Base-by-base conservation (phyloP, 768 basidiomycete genomes). In the Tephrocybe rancida region DNA sequence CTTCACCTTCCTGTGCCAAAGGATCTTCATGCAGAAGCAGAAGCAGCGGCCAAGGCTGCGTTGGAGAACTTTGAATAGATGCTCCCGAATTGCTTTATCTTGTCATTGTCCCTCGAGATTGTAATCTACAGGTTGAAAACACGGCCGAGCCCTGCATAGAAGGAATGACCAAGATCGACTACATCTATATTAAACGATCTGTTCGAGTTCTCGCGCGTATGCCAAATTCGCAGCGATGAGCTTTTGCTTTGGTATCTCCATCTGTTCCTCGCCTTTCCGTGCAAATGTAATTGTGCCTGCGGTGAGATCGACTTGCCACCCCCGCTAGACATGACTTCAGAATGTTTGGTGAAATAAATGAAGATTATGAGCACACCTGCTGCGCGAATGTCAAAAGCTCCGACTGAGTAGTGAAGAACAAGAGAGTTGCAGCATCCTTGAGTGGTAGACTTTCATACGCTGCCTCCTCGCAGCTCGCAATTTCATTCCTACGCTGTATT, bases 381-480 rank as follows among this genome's bases (percentile, higher is more conserved):
- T 87, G 78, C 1, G 92, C 94, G 63, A 96, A 99, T n/a, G 69
- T 78, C 49, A 91, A 70, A 8, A 96, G 77, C 50, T 97, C 95
- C 3, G 85, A 83, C 55, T 86, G 88, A 38, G 80, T 82, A 21
- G 85, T 84, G 76, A 96, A 97, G 83, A 98, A 99, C 48, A 99
- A 74, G 44, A 99, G 77, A 0, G 91, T 91, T 1, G 88, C 85
- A 1, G 95, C 96, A 59, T 97, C 95, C 61, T 89, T 87, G 48
- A 98, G 67, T 0, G 95, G 95, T 34, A 99, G 76, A 55, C 88
- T 93, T 59, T 91, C 86, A 58, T 99, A 99, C 4, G 96, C 95
- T 16, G 87, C 79, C 70, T 98, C 95, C 69, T 97, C 92, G 63
- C 95, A 98, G 62, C 92, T 91, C 13, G 96, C 96, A 61, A 99